Conservation (phyloP, 192 early-diverging fungal genomes). For the Linnemannia exigua region DNA sequence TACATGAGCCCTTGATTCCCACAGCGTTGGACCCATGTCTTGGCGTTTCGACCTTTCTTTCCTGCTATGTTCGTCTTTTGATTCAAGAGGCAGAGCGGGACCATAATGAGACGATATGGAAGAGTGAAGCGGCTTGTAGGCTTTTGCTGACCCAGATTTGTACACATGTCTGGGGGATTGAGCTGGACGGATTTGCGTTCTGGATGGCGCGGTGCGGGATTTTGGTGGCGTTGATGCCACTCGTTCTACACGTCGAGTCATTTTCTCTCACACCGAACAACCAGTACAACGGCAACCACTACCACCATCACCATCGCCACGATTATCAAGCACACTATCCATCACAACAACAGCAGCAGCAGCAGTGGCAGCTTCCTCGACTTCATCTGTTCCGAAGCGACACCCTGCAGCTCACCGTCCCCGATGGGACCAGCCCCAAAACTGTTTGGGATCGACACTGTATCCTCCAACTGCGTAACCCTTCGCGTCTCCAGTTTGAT, state of each 20-base stretch:
- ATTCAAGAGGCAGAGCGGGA: slow-evolving; percentile 38
- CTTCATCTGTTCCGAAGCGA: slow-evolving; percentile 69
- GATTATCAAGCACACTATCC: background rate
- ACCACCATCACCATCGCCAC: background rate
- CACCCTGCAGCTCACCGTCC: slow-evolving; percentile 61
- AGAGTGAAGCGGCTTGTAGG: slow-evolving; percentile 34
- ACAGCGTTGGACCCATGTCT: slow-evolving; percentile 68
- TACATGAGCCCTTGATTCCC: slow-evolving; percentile 22
- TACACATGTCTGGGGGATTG: slow-evolving; percentile 66
- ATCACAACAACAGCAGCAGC: background rate
- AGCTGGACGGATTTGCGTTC: slow-evolving; percentile 69
- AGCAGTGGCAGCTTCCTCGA: slow-evolving; percentile 38
- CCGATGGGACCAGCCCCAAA: slow-evolving; percentile 25
- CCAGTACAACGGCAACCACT: background rate
- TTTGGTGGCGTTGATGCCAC: slow-evolving; percentile 62
- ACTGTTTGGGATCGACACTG: slow-evolving; percentile 59
- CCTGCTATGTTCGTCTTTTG: slow-evolving; percentile 60
- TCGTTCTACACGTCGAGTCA: slow-evolving; percentile 54
- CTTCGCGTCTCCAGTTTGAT: slow-evolving; percentile 60
- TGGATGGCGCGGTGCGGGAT: slow-evolving; percentile 67
- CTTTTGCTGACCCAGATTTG: slow-evolving; percentile 58
- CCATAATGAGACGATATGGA: slow-evolving; percentile 55
- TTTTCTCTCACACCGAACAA: background rate
- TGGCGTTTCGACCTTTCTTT: slow-evolving; percentile 69
- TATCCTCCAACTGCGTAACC: slow-evolving; percentile 57